phyloP scores from a whole-genome alignment of 306 rosid genomes.

The Senna siamea region DNA sequence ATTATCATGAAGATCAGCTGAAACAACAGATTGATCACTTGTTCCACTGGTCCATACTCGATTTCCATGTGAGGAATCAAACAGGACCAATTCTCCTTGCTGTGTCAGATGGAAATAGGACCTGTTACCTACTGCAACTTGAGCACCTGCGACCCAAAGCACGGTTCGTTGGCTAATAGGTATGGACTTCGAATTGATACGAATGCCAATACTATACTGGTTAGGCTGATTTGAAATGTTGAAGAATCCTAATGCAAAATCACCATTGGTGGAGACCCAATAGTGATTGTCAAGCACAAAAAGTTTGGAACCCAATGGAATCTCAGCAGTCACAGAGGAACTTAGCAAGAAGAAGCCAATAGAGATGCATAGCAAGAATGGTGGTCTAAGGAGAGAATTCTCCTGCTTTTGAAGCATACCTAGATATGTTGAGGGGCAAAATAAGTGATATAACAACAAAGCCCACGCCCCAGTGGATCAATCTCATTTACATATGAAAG shows the following conservation, averaged over 20 bases:
- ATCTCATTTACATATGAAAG: conserved; percentile 32
- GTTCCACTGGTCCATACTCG: conserved; percentile 61
- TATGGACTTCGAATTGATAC: conserved; percentile 65
- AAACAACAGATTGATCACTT: conserved; percentile 48
- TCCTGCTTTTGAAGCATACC: conserved; percentile 59
- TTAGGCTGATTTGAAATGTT: conserved; percentile 55
- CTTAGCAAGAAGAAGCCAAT: conserved; percentile 51
- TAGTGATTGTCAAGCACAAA: conserved; percentile 48
- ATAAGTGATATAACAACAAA: conserved; percentile 28
- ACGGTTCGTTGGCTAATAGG: conserved; percentile 54
- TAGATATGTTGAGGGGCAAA: conserved; percentile 37
- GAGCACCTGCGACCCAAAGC: conserved; percentile 77
- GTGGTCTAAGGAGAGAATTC: conserved; percentile 39
- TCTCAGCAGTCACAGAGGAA: conserved; percentile 48
- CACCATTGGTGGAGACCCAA: conserved; percentile 79
- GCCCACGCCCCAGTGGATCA: not conserved
- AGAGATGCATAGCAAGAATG: conserved; percentile 46
- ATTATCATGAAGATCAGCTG: conserved; percentile 62
- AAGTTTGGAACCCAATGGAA: conserved; percentile 75
- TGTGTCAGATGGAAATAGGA: conserved; percentile 64
- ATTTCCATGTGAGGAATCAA: conserved; percentile 55
- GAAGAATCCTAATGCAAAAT: conserved; percentile 77
- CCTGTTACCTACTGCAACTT: conserved; percentile 51
- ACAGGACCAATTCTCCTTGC: conserved; percentile 64
- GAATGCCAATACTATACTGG: conserved; percentile 64